These are phyloP conservation scores for Albugo candida DNA, from an alignment of 352 stramenopile species.

Conservation along the genomic window DNA sequence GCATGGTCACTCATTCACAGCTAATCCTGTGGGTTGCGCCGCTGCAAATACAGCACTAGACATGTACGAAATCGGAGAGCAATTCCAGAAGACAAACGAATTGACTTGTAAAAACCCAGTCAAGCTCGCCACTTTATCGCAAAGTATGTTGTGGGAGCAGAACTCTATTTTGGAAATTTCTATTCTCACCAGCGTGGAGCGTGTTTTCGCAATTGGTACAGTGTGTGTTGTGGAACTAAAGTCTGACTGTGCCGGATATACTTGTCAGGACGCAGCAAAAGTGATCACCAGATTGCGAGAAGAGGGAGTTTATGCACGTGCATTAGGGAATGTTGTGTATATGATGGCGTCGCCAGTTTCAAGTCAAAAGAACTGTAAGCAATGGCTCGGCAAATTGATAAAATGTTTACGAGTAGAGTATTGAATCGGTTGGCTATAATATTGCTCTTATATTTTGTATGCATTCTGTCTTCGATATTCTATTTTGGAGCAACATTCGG, in stretches of 20 bases:
- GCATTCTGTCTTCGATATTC: no score
- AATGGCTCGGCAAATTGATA: constrained; percentile 28
- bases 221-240: constrained; percentile 54
- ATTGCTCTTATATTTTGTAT: no score
- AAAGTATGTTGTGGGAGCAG: constrained; percentile 39
- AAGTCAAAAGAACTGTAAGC: constrained; percentile 31
- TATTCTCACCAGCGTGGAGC: constrained; percentile 21
- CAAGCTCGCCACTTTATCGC: constrained; percentile 8
- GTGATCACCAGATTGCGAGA: constrained; percentile 37
- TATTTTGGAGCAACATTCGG: no score
- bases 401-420: no score
- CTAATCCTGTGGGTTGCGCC: constrained; percentile 78
- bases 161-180: constrained; percentile 27
- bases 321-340: constrained; percentile 69
- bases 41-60: constrained; percentile 74
- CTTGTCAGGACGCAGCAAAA: constrained; percentile 33
- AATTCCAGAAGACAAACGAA: not conserved
- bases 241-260: constrained; percentile 38
- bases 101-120: constrained; percentile 1
- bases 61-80: constrained; percentile 46
- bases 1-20: constrained; percentile 86
- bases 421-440: no score
- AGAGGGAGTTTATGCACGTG: constrained; percentile 51
- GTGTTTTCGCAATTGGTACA: constrained; percentile 58
- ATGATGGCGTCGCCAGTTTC: constrained; percentile 73